Evolutionary conservation across 352 stramenopile genomes (phyloP).

Genomic region (Phytophthora pini): DNA sequence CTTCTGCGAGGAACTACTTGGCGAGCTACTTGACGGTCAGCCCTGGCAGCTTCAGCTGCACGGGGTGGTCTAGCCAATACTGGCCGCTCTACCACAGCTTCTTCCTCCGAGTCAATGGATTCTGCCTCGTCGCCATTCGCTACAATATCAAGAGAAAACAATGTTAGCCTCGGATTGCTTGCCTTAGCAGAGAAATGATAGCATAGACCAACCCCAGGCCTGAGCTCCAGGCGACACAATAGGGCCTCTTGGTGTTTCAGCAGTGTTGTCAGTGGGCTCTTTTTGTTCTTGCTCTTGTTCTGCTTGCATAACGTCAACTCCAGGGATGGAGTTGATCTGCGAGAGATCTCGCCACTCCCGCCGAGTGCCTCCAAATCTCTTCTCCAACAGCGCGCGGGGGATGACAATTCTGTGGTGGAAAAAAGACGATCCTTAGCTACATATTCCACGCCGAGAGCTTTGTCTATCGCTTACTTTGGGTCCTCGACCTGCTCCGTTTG

Average conservation of each 20-base stretch:
- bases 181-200: constrained; percentile 17
- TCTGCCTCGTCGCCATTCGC: constrained; percentile 23
- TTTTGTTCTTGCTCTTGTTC: constrained; percentile 8
- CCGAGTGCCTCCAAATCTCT: constrained; percentile 32
- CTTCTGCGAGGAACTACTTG: constrained; percentile 3
- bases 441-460: neutral
- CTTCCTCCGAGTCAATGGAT: constrained; percentile 23
- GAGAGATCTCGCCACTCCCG: constrained; percentile 49
- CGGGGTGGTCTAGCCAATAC: constrained; percentile 21
- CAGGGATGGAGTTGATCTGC: constrained; percentile 37
- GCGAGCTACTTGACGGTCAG: constrained; percentile 19
- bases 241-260: constrained; percentile 1
- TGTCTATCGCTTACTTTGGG: constrained; percentile 7
- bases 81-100: constrained; percentile 1
- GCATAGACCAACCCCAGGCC: constrained; percentile 36
- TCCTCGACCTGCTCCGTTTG: constrained; percentile 11
- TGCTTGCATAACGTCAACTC: neutral
- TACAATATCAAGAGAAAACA: constrained; percentile 3
- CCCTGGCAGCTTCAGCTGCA: constrained; percentile 14
- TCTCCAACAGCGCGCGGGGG: constrained; percentile 41
- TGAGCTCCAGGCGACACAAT: constrained; percentile 13
- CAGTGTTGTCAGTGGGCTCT: constrained; percentile 18
- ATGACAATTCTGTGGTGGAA: constrained; percentile 27
- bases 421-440: neutral
- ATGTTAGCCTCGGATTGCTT: too few species aligned